Percentiles rank a stretch among this genome's conserved stretches.
These are phyloP conservation scores for Terfezia claveryi DNA, from an alignment of 495 filamentous ascomycete genomes.

Conservation along the genomic window DNA sequence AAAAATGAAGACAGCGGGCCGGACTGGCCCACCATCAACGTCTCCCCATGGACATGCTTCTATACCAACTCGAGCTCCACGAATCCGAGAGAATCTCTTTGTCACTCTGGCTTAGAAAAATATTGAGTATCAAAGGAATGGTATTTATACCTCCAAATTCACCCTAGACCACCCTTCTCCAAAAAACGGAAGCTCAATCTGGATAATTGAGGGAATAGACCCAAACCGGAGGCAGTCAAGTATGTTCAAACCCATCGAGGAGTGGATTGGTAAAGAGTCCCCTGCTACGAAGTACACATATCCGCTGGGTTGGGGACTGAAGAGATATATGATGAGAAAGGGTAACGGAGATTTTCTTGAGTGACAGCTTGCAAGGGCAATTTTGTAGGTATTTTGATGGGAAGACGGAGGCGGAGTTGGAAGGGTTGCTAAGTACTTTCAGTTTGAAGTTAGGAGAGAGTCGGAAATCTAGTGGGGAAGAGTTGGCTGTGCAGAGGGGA, in stretches of 20 bases:
- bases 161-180: slow-evolving; percentile 29
- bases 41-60: slow-evolving; percentile 30
- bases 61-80: slow-evolving; percentile 36
- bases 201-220: slow-evolving; percentile 33
- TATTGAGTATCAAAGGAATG: slow-evolving; percentile 40
- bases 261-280: slow-evolving; percentile 7
- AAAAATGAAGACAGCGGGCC: slow-evolving; percentile 18
- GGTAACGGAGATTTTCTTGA: slow-evolving; percentile 31
- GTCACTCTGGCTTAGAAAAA: slow-evolving; percentile 50
- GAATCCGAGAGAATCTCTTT: slow-evolving; percentile 32
- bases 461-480: background rate
- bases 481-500: slow-evolving; percentile 25
- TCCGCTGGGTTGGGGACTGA: slow-evolving; percentile 29
- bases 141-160: slow-evolving; percentile 28
- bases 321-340: slow-evolving; percentile 31
- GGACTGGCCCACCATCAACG: slow-evolving; percentile 27
- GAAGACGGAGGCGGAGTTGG: slow-evolving; percentile 31
- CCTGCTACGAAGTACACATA: slow-evolving; percentile 6
- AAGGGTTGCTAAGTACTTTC: slow-evolving; percentile 23
- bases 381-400: slow-evolving; percentile 35
- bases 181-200: slow-evolving; percentile 31
- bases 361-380: slow-evolving; percentile 31
- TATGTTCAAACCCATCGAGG: slow-evolving; percentile 18
- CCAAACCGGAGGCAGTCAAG: slow-evolving; percentile 14
- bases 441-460: background rate